Base-by-base conservation (phyloP, 441 rosid species). In the Populus hybrid region DNA sequence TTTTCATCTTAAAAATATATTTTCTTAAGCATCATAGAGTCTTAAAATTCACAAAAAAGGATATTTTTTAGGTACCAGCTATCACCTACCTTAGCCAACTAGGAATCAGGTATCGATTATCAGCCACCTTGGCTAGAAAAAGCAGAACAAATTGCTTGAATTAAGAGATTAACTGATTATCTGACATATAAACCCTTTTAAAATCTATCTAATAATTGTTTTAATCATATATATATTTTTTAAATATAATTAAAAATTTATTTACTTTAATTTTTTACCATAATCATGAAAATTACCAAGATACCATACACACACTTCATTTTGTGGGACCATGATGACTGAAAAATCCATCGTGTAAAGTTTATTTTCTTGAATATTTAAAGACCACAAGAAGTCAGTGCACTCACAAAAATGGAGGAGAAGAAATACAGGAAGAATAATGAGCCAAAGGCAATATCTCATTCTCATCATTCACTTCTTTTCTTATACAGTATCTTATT, bases 361-460 rank as follows among this genome's bases (percentile, higher is more conserved):
- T 1, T 14, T 46, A 0, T 46, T 46, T 46, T 14, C 57, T 46
- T 14, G 57, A 46, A 4, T 4, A 46, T 46, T 14, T 46, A 46
- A 46, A 42, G 1, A 12, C 57, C 57, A 46, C 20, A 1, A 12
- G 57, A 4, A 3, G 57, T 1, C 18, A 0, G 2, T 4, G 1
- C 57, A 1, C 57, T 1, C 20, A 46, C 20, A 46, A 46, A 46
- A 46, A 46, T 46, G 18, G 57, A 46, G 5, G 20, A 46, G 20
- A 46, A 46, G 57, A 46, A 6, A 46, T 46, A 14, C 57, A 46
- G 18, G 57, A 46, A 46, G 57, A 46, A 14, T 0, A 46, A 46
- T 1, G 57, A 14, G 20, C 18, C 57, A 46, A 46, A 12, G 98
- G 97, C 10, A 94, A 50, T 50, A 50, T 14, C 57, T 14, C 20